These are phyloP conservation scores for Chaetomidium leptoderma DNA, from an alignment of 495 filamentous ascomycete genomes.

Conservation along the genomic window DNA sequence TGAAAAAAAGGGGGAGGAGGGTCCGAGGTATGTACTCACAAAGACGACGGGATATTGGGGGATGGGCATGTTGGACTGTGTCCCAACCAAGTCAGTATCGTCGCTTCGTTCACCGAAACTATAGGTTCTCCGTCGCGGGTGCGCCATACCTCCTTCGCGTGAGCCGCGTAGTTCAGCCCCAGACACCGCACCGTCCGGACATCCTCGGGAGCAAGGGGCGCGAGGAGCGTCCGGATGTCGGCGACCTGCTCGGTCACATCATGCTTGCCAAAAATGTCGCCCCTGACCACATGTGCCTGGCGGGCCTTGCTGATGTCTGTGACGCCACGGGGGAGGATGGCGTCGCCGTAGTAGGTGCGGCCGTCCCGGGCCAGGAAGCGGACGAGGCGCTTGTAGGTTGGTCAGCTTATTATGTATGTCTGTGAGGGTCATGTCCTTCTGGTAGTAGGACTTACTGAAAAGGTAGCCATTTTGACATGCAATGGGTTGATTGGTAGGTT, in stretches of 20 bases:
- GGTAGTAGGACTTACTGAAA: slow-evolving; percentile 32
- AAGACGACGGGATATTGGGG: slow-evolving; percentile 77
- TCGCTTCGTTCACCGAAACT: neutral
- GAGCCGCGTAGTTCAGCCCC: slow-evolving; percentile 76
- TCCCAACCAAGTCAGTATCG: neutral
- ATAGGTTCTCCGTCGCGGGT: neutral
- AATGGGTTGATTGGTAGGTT: neutral
- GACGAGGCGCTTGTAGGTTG: slow-evolving; percentile 59
- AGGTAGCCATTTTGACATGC: slow-evolving; percentile 31
- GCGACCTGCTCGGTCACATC: slow-evolving; percentile 63
- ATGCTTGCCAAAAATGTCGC: slow-evolving; percentile 69
- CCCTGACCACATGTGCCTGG: slow-evolving; percentile 63
- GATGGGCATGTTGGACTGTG: slow-evolving; percentile 61
- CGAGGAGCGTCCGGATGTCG: slow-evolving; percentile 62
- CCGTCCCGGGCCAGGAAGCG: slow-evolving; percentile 76
- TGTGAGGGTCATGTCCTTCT: too few relatives aligned
- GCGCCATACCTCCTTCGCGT: slow-evolving; percentile 67
- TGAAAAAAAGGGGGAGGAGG: neutral
- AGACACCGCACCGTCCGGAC: slow-evolving; percentile 73
- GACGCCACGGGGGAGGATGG: slow-evolving; percentile 63
- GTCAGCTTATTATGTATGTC: neutral
- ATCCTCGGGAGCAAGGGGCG: slow-evolving; percentile 64
- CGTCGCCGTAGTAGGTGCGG: slow-evolving; percentile 76
- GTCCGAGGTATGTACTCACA: slow-evolving; percentile 35
- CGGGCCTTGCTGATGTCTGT: slow-evolving; percentile 63